A percentile compares a stretch with the other conserved stretches of the same genome.
Conservation (phyloP, 1,139 yeast species). For the Saccharomycopsis crataegensis region DNA sequence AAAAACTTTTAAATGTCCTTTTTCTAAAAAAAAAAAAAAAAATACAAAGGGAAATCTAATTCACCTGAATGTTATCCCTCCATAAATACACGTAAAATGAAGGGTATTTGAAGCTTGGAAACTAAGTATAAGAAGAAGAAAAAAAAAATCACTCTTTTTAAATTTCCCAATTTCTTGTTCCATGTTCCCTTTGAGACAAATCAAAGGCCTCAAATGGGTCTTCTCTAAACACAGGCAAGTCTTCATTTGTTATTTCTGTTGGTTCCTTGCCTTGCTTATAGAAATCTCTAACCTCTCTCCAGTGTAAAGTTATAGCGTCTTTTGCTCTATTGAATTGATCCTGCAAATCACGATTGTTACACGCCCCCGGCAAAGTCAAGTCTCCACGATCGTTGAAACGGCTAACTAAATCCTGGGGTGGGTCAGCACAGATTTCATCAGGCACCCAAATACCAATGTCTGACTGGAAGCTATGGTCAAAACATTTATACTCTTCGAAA, state of each 20-base stretch:
- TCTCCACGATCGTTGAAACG: conserved; percentile 29
- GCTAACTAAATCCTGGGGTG: conserved; percentile 24
- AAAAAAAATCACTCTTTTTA: background rate
- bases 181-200: conserved; percentile 7
- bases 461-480: conserved; percentile 31
- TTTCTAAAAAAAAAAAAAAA: background rate
- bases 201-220: conserved; percentile 19
- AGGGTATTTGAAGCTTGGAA: background rate
- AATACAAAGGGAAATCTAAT: background rate
- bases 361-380: conserved; percentile 26
- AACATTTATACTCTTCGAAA: conserved; percentile 9
- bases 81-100: background rate
- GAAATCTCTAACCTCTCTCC: conserved; percentile 22
- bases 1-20: no score
- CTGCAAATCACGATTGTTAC: conserved; percentile 24
- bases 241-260: conserved; percentile 17
- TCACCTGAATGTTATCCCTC: background rate
- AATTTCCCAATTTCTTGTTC: conserved; percentile 14
- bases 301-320: conserved; percentile 21
- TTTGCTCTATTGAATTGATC: conserved; percentile 21
- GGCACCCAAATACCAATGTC: conserved; percentile 42
- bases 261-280: conserved; percentile 20
- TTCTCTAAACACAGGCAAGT: conserved; percentile 23
- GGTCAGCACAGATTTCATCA: conserved; percentile 28
- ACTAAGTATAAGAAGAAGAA: background rate